Evolutionary conservation across 2,329 filamentous ascomycete species (phyloP).

Genomic region (Macrophomina tecta): DNA sequence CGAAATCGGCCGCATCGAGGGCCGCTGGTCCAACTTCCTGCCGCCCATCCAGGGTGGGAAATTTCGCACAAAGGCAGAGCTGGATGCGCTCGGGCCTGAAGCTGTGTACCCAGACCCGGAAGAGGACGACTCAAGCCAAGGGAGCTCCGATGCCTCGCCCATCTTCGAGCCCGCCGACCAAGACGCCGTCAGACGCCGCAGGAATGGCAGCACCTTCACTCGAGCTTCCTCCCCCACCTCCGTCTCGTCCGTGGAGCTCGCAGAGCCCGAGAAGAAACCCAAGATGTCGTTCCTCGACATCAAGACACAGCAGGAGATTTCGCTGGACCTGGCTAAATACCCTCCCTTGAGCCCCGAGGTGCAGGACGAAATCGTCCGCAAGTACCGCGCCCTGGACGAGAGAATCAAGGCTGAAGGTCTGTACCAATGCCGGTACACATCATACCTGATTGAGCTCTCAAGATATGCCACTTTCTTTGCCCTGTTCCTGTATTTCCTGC

Average conservation of each 20-base stretch:
- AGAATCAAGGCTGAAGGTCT: conserved; percentile 76
- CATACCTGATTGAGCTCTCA: conserved; percentile 75
- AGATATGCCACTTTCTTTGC: conserved; percentile 74
- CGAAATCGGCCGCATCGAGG: conserved; percentile 81
- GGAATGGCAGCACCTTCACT: conserved; percentile 41
- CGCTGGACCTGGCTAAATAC: conserved; percentile 79
- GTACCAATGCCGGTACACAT: conserved; percentile 82
- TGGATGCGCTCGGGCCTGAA: conserved; percentile 24
- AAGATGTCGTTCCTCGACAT: conserved; percentile 71
- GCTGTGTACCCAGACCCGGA: conserved; percentile 32
- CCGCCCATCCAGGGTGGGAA: conserved; percentile 90
- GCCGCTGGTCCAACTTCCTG: conserved; percentile 83
- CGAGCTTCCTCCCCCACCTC: conserved; percentile 65
- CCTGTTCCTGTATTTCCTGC: conserved; percentile 60
- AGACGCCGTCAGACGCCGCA: conserved; percentile 44
- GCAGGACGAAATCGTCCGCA: conserved; percentile 76
- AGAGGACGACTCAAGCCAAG: conserved; percentile 45
- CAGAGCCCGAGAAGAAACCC: conserved; percentile 40
- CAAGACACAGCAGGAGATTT: conserved; percentile 75
- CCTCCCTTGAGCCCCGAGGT: conserved; percentile 75
- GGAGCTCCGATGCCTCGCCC: conserved; percentile 63
- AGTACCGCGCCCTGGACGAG: conserved; percentile 80
- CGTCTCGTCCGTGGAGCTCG: conserved; percentile 57
- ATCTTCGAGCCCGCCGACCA: conserved; percentile 60
- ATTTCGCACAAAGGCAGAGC: conserved; percentile 64